Conservation (phyloP, 805 yeast genomes). For the Starmerella potacharoeniae region DNA sequence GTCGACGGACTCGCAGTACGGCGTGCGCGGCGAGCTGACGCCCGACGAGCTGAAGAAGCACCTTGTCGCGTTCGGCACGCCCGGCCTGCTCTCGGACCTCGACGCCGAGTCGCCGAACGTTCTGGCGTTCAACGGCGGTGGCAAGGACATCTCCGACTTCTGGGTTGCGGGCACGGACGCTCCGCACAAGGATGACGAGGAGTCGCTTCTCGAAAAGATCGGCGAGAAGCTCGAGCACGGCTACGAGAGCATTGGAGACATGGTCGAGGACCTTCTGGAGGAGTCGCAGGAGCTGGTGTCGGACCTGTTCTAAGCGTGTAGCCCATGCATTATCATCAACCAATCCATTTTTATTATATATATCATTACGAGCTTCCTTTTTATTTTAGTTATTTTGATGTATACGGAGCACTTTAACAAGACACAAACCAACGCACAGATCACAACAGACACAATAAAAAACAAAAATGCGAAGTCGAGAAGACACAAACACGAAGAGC, state of each 20-base stretch:
- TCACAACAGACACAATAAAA: no score
- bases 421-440: no score
- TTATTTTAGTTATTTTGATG: not conserved
- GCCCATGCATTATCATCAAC: not conserved
- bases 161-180: constrained; percentile 28
- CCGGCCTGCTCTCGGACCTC: constrained; percentile 37
- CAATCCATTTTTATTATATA: not conserved
- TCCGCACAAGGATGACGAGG: not conserved
- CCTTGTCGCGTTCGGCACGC: constrained; percentile 42
- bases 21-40: constrained; percentile 36
- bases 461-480: no score
- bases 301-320: constrained; percentile 7
- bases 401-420: no score
- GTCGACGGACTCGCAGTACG: constrained; percentile 40
- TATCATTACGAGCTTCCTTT: not conserved
- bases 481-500: no score
- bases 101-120: constrained; percentile 44
- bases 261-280: constrained; percentile 14
- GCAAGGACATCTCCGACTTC: constrained; percentile 41
- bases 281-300: constrained; percentile 11
- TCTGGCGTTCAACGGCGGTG: constrained; percentile 52
- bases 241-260: constrained; percentile 9
- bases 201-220: constrained; percentile 4
- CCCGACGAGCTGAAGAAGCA: constrained; percentile 45
- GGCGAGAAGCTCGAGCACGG: constrained; percentile 7